Conservation (phyloP, 2,329 filamentous ascomycete species). For the Monascus ruber region DNA sequence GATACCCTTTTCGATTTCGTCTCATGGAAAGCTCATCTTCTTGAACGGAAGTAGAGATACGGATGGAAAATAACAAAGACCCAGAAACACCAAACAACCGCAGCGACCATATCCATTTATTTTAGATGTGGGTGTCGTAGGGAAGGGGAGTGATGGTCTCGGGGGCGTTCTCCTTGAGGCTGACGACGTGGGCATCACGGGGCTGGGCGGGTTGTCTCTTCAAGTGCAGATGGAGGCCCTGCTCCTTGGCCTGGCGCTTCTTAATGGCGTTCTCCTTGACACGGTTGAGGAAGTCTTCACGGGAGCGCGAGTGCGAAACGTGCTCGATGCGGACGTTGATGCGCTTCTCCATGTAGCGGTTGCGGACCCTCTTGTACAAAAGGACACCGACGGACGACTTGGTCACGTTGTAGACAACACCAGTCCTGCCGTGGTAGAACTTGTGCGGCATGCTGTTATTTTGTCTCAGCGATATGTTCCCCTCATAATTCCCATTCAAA, state of each 20-base stretch:
- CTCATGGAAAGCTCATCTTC: constrained; percentile 25
- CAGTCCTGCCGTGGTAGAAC: constrained; percentile 99
- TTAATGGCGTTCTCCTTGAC: constrained; percentile 93
- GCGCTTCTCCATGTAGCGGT: constrained; percentile 99
- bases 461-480: constrained; percentile 15
- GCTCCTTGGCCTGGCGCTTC: constrained; percentile 85
- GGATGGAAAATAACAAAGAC: constrained; percentile 7
- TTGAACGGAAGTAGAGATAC: constrained; percentile 7
- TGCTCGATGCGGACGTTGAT: constrained; percentile 99
- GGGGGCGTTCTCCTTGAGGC: constrained; percentile 68
- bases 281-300: constrained; percentile 90
- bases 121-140: constrained; percentile 98
- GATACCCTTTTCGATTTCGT: constrained; percentile 28
- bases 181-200: constrained; percentile 69
- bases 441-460: constrained; percentile 83
- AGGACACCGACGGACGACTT: constrained; percentile 97
- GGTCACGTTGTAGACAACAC: constrained; percentile 97
- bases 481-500: constrained; percentile 1
- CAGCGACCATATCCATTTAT: constrained; percentile 22
- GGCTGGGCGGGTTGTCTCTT: constrained; percentile 81
- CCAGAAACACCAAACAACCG: constrained; percentile 29
- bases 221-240: constrained; percentile 76
- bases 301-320: constrained; percentile 84
- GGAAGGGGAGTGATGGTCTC: constrained; percentile 85
- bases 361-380: constrained; percentile 98